These are phyloP conservation scores for Didymella pomorum DNA, from an alignment of 2,329 filamentous ascomycete genomes.

Conservation along the genomic window DNA sequence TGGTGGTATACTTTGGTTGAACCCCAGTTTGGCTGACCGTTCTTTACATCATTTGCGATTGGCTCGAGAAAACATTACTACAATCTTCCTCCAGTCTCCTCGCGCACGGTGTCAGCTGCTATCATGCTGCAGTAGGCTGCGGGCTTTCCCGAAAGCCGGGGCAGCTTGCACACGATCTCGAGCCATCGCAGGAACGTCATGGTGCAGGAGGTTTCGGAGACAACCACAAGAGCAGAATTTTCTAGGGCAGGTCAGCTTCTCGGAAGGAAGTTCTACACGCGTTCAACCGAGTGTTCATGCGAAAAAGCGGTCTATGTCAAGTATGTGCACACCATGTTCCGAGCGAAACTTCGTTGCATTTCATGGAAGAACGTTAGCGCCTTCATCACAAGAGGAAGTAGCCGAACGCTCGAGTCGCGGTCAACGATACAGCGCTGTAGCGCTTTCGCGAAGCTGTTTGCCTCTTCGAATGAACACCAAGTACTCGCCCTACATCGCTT, in stretches of 20 bases:
- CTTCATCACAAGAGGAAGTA: not conserved
- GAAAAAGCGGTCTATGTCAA: too few species aligned
- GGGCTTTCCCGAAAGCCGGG: not conserved
- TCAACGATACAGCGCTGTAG: not conserved
- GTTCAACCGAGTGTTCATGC: too few species aligned
- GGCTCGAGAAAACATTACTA: not conserved
- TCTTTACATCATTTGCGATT: not conserved
- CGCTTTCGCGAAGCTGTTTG: not conserved
- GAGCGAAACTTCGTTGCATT: constrained; percentile 2
- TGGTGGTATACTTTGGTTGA: constrained; percentile 14
- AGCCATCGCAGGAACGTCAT: too few species aligned
- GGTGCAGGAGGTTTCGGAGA: too few species aligned
- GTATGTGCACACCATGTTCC: not conserved
- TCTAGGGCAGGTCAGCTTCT: too few species aligned
- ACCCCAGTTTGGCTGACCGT: not conserved
- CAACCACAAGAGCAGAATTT: too few species aligned
- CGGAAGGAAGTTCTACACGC: too few species aligned
- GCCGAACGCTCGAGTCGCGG: not conserved
- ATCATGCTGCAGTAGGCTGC: not conserved
- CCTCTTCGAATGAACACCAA: not conserved
- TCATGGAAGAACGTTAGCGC: not conserved
- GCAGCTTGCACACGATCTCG: constrained; percentile 1
- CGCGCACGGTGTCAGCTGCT: not conserved
- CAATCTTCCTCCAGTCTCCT: not conserved
- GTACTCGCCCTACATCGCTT: constrained; percentile 30